Evolutionary conservation across 768 basidiomycete genomes (phyloP).

Genomic region (Pleurotus sapidus): DNA sequence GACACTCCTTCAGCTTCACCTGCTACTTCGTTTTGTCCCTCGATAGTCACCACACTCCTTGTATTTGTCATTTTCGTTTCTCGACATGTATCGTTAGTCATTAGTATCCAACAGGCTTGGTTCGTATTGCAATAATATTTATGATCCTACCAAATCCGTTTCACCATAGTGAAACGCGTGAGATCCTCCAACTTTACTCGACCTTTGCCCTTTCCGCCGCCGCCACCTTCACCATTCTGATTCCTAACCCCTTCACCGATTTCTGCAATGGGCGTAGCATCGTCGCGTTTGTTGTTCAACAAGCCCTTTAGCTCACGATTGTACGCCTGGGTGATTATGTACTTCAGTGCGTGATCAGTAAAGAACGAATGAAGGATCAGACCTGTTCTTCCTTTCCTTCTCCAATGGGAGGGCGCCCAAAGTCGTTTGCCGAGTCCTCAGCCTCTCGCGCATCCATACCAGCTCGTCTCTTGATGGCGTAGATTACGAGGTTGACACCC

Average conservation of each 20-base stretch:
- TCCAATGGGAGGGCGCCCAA: slow-evolving; percentile 87
- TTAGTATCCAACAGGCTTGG: too few species aligned
- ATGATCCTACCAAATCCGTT: slow-evolving; percentile 66
- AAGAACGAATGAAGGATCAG: slow-evolving; percentile 16
- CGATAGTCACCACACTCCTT: too few species aligned
- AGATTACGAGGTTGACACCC: slow-evolving; percentile 83
- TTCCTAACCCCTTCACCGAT: slow-evolving; percentile 58
- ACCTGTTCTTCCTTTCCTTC: slow-evolving; percentile 87
- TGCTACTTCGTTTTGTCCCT: too few species aligned
- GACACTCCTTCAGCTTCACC: too few species aligned
- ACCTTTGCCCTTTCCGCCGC: slow-evolving; percentile 45
- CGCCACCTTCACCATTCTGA: slow-evolving; percentile 13
- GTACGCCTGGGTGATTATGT: slow-evolving; percentile 51
- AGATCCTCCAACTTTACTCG: slow-evolving; percentile 82
- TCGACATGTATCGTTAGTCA: too few species aligned
- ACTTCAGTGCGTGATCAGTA: not conserved
- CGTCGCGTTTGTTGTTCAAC: slow-evolving; percentile 66
- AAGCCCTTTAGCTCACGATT: slow-evolving; percentile 77
- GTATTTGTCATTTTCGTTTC: too few species aligned
- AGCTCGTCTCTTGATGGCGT: slow-evolving; percentile 68
- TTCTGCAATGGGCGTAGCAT: slow-evolving; percentile 63
- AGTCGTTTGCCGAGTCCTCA: slow-evolving; percentile 81
- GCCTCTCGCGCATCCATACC: slow-evolving; percentile 77
- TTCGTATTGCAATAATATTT: too few species aligned
- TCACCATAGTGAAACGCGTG: slow-evolving; percentile 95